Base-by-base conservation (phyloP, 2,329 filamentous ascomycete genomes). In the Calonectria henricotiae region DNA sequence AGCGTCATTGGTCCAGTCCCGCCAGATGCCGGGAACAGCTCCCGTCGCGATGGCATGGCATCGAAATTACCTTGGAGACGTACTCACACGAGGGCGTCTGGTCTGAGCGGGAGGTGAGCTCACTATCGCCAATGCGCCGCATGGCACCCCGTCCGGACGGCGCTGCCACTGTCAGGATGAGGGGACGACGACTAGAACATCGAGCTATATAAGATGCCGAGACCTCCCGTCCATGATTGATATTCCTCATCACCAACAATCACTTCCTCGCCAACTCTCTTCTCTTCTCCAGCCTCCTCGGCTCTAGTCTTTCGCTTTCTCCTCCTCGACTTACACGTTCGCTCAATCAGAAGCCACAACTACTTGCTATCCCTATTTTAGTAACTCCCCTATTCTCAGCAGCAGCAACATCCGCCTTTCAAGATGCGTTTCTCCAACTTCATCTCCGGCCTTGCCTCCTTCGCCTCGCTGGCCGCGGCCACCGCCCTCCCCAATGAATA, bases 361-460 rank as follows among this genome's bases (percentile, higher is more conserved):
- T 30, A 4, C 23, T 32, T 23, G 32, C 27, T 68, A 25, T 20
- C 27, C 25, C 39, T 49, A 13, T 12, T 47, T 61, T 62, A 41
- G 47, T 66, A 46, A 61, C 39, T 23, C 20, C 20, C 20, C 20
- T 20, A 20, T 20, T 20, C 20, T 20, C 20, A 20, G 20, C 20
- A 20, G 20, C 20, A 20, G 20, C 20, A 20, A 20, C 20, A 20
- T 20, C 20, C 20, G 20, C 20, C 20, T 25, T 43, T 58, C 72
- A 76, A 60, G n/a, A 82, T 82, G 80, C 78, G 69, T 73, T 81
- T 82, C 79, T 72, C 75, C 62, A 79, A 73, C 61, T 60, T 78
- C 64, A 35, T 75, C 69, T 54, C 77, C 68, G 73, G 71, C 62
- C 69, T 78, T 39, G 70, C 76, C 70, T 75, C 79, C 47, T 41